phyloP scores from a whole-genome alignment of 2,329 filamentous ascomycete species.

The Neoascochyta sp. region DNA sequence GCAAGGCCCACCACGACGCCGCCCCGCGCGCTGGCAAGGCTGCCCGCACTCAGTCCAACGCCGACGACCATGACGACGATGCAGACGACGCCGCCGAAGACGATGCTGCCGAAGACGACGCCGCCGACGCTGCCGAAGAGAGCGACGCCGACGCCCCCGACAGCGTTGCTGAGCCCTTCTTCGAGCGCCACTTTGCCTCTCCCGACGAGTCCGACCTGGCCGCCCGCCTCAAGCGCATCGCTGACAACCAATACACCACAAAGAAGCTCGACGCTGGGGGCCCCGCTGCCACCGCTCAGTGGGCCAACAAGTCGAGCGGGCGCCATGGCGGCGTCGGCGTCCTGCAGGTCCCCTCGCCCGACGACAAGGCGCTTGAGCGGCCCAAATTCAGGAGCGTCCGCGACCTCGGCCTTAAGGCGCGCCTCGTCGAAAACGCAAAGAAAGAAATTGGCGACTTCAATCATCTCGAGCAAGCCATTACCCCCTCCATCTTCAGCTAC shows the following conservation, averaged over 20 bases:
- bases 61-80: constrained; percentile 1
- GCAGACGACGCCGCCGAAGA: constrained; percentile 7
- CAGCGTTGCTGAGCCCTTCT: constrained; percentile 54
- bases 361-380: constrained; percentile 13
- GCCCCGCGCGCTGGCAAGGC: constrained; percentile 2
- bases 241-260: constrained; percentile 49
- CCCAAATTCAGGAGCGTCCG: constrained; percentile 22
- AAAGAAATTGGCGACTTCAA: constrained; percentile 51
- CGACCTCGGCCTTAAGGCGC: constrained; percentile 33
- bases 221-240: constrained; percentile 47
- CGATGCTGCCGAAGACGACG: constrained; percentile 7
- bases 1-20: constrained; percentile 46
- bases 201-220: constrained; percentile 61
- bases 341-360: constrained; percentile 22
- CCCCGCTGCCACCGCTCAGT: constrained; percentile 46
- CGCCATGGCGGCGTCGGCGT: constrained; percentile 26
- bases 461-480: constrained; percentile 60
- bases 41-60: constrained; percentile 4
- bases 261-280: constrained; percentile 31
- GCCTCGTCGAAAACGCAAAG: constrained; percentile 28
- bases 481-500: constrained; percentile 75
- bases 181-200: constrained; percentile 73
- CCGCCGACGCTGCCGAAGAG: constrained; percentile 12
- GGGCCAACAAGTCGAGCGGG: constrained; percentile 33
- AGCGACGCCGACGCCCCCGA: constrained; percentile 41